Conservation (phyloP, 2,329 filamentous ascomycete species). For the Plectosphaerella cucumerina region DNA sequence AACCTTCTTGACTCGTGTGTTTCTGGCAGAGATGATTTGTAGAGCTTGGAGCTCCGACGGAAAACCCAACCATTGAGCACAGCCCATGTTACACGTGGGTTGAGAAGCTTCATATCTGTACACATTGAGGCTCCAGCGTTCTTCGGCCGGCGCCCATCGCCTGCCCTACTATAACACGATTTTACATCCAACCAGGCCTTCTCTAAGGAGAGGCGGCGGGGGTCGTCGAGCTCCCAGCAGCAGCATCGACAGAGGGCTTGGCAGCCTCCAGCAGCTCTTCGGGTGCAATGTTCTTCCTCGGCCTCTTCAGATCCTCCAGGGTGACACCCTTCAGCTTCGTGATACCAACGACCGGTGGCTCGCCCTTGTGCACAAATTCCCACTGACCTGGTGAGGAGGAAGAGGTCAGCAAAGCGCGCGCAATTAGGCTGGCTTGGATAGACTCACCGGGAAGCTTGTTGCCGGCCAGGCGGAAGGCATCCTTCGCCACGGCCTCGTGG, state of each 20-base stretch:
- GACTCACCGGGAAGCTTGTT: slow-evolving; percentile 86
- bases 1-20: too few species aligned
- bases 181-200: not conserved
- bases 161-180: not conserved
- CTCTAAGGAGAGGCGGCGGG: slow-evolving; percentile 14
- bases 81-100: too few species aligned
- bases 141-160: too few species aligned
- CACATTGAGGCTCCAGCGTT: too few species aligned
- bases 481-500: slow-evolving; percentile 90
- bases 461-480: slow-evolving; percentile 90
- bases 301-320: slow-evolving; percentile 76
- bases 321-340: slow-evolving; percentile 87
- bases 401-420: slow-evolving; percentile 14
- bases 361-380: slow-evolving; percentile 92
- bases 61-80: too few species aligned
- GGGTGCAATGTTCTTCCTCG: slow-evolving; percentile 62
- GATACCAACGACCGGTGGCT: slow-evolving; percentile 83
- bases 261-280: slow-evolving; percentile 28
- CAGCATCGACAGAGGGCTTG: slow-evolving; percentile 25
- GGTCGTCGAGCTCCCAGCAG: slow-evolving; percentile 24
- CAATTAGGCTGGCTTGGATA: too few species aligned
- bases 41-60: too few species aligned
- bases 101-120: too few species aligned
- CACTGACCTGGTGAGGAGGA: slow-evolving; percentile 65
- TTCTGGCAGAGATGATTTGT: too few species aligned